phyloP scores from a whole-genome alignment of 2,329 filamentous ascomycete genomes.

The Colletotrichum coccodes region DNA sequence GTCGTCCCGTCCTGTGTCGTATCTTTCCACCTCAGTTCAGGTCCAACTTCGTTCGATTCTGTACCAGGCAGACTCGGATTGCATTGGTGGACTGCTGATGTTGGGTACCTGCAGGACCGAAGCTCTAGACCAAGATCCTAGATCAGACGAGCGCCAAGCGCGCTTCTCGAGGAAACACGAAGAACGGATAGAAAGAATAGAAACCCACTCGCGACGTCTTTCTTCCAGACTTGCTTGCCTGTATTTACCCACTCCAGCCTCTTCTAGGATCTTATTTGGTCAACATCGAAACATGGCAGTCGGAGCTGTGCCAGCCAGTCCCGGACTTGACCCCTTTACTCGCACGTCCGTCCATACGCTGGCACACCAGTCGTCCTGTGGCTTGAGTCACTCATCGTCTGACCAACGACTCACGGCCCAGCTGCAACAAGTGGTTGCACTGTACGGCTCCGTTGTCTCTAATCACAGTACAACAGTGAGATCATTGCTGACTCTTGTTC shows the following conservation, averaged over 20 bases:
- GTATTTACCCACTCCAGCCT: not conserved
- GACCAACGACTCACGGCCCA: not conserved
- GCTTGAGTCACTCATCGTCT: not conserved
- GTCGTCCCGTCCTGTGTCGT: not conserved
- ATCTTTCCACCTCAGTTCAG: not conserved
- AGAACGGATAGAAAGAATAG: conserved; percentile 4
- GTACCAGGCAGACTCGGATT: conserved; percentile 2
- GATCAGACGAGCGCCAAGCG: conserved; percentile 5
- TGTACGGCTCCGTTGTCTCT: not conserved
- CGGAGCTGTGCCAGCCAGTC: not conserved
- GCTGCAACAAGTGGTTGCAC: not conserved
- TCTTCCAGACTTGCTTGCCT: not conserved
- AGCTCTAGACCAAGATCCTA: not conserved
- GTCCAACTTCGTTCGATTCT: not conserved
- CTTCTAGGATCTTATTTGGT: not conserved
- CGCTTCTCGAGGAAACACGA: not conserved
- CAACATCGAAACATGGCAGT: not conserved
- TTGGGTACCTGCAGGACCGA: conserved; percentile 6
- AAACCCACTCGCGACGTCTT: not conserved
- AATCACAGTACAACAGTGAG: not conserved
- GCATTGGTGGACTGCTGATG: conserved; percentile 24
- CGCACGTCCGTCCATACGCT: not conserved
- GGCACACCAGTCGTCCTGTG: not conserved
- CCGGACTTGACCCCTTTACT: not conserved
- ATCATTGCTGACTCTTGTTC: not conserved